Evolutionary conservation across 257 asterid genomes (phyloP).

Genomic region (Nicotiana knightiana): DNA sequence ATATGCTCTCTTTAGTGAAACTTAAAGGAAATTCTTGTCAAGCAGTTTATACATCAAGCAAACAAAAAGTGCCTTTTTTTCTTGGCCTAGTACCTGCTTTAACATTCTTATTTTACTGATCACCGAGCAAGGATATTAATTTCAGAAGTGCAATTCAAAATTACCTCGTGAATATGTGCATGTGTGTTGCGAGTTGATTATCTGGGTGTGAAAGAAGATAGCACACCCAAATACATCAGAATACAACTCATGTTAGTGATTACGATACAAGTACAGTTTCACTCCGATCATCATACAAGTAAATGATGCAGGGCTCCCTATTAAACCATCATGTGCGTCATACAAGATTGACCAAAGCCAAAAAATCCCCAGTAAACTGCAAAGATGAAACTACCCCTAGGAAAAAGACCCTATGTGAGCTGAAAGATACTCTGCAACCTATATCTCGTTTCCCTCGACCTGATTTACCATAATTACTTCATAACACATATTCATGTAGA

Average conservation of each 20-base stretch:
- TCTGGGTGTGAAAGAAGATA: neutral
- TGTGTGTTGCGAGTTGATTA: neutral
- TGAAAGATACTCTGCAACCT: neutral
- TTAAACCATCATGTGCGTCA: neutral
- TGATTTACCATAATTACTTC: neutral
- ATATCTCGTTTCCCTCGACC: neutral
- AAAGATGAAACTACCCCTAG: neutral
- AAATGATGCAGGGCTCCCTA: neutral
- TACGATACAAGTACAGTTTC: neutral
- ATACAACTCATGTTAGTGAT: neutral
- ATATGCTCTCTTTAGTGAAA: neutral
- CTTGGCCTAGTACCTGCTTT: neutral
- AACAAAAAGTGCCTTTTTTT: neutral
- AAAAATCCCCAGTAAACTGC: neutral
- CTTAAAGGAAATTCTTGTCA: neutral
- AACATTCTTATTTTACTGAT: neutral
- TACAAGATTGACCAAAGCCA: neutral
- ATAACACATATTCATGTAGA: neutral
- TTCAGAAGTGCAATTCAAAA: neutral
- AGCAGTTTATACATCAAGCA: neutral
- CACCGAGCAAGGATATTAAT: neutral
- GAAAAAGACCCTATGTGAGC: neutral
- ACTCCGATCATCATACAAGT: neutral
- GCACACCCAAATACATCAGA: neutral
- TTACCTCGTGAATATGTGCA: neutral